Percentiles rank a stretch among this genome's conserved stretches.
Conservation (phyloP, 768 basidiomycete species). For the Suillus subluteus region DNA sequence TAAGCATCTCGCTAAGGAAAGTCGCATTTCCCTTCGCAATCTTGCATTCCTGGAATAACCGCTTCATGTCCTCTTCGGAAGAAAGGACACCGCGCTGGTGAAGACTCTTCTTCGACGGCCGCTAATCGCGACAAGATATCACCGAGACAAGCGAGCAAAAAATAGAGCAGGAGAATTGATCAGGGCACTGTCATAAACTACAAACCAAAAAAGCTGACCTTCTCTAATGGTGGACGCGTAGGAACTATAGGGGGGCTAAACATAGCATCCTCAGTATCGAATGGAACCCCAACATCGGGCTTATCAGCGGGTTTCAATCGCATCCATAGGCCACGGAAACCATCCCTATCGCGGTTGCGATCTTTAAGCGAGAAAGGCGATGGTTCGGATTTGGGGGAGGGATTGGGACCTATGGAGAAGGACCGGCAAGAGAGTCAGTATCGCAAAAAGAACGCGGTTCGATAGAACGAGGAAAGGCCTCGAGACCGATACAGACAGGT, state of each 20-base stretch:
- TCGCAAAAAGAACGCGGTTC: neutral
- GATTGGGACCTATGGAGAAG: neutral
- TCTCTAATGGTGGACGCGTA: neutral
- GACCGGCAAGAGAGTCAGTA: neutral
- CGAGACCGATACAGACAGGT: no score
- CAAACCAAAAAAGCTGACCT: slow-evolving; percentile 1
- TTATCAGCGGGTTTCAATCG: slow-evolving; percentile 80
- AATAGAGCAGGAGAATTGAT: neutral
- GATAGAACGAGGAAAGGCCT: no score
- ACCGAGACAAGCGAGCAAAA: neutral
- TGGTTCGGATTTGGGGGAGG: slow-evolving; percentile 12
- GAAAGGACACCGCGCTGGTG: slow-evolving; percentile 54
- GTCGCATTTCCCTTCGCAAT: slow-evolving; percentile 82
- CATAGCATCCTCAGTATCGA: slow-evolving; percentile 79
- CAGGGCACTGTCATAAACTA: neutral
- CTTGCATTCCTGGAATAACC: slow-evolving; percentile 84
- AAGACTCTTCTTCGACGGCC: neutral
- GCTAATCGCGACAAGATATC: neutral
- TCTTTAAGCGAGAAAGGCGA: slow-evolving; percentile 18
- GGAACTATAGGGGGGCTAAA: slow-evolving; percentile 63
- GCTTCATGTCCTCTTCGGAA: slow-evolving; percentile 81
- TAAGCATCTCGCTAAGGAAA: slow-evolving; percentile 71
- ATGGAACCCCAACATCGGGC: slow-evolving; percentile 80
- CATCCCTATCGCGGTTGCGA: slow-evolving; percentile 44
- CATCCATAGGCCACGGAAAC: slow-evolving; percentile 77